Percentiles rank a stretch among this genome's conserved stretches.
Conservation (phyloP, 345 rosid genomes). For the Noccaea bulbosa region DNA sequence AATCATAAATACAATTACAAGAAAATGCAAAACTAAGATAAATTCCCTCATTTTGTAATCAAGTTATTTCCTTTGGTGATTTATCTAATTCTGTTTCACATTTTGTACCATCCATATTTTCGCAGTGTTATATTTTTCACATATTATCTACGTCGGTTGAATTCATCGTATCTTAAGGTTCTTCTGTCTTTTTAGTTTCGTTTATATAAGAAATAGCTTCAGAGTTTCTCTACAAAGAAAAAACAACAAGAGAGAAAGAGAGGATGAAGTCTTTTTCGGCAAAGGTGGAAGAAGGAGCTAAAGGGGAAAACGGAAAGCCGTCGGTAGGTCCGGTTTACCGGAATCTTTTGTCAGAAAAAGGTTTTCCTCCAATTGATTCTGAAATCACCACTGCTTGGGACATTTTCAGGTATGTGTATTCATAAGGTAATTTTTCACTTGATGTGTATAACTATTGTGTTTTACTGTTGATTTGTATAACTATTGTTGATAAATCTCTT, state of each 20-base stretch:
- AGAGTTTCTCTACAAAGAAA: background rate
- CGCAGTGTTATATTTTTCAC: conserved; percentile 3
- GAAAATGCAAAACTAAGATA: conserved; percentile 10
- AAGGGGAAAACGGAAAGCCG: conserved; percentile 74
- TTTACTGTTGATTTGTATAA: background rate
- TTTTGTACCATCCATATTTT: background rate
- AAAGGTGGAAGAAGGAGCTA: conserved; percentile 75
- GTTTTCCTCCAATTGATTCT: conserved; percentile 62
- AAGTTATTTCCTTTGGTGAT: background rate
- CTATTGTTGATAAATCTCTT: background rate
- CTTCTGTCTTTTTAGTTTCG: conserved; percentile 9
- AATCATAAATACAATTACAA: background rate
- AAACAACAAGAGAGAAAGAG: background rate
- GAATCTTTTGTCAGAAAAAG: conserved; percentile 63
- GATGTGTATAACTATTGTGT: background rate
- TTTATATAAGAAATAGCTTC: background rate
- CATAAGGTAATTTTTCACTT: background rate
- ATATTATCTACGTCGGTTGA: conserved; percentile 11
- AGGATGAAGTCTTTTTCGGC: conserved; percentile 72
- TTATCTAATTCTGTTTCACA: background rate
- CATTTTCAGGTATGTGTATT: conserved; percentile 63
- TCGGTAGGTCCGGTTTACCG: conserved; percentile 90
- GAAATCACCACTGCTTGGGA: conserved; percentile 73
- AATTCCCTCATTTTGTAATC: conserved; percentile 1
- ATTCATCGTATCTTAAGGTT: conserved; percentile 6